Base-by-base conservation (phyloP, 2,329 filamentous ascomycete genomes). In the Stylonectria norvegica region DNA sequence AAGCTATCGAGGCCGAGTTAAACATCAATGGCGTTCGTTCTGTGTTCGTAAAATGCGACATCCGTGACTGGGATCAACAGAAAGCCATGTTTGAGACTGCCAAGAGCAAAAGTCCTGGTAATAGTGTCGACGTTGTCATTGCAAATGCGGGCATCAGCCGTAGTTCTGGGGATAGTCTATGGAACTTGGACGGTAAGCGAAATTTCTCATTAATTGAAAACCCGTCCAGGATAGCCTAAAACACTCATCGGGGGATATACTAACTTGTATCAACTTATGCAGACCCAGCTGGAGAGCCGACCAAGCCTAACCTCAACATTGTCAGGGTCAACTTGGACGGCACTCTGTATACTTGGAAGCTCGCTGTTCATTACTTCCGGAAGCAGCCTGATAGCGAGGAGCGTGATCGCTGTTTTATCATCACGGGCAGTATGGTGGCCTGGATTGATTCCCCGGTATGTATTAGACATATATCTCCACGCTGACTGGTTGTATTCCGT, bases 341-440 rank as follows among this genome's bases (percentile, higher is more conserved):
- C 4, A 66, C 62, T 0, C 44, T 70, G 8, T 73, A 71, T 50
- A 73, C 71, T 0, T 62, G 65, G 42, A 73, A 72, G 44, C 58
- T 73, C 0, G 70, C 70, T 0, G 56, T 71, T 7, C 67, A 72
- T 45, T 71, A 71, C 43, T 73, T 73, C 49, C 53, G 68, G 2
- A 59, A 65, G 31, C 63, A 68, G 22, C 65, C 67, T 0, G 62
- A 65, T 12, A 57, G 46, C 0, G 51, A 60, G 1, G 60, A 64
- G 1, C 55, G 64, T 5, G 70, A 75, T 41, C 63, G 72, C 1
- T 71, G 70, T 40, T 66, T 76, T 25, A 69, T 76, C 34, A 67
- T 76, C 16, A 73, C 67, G 0, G 68, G 68, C 4, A 71, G 67
- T 39, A 64, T 76, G 53, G 69, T 70, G 1, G 67, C 64, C 0